Base-by-base conservation (phyloP, 2,329 filamentous ascomycete genomes). In the Truncatella angustata region DNA sequence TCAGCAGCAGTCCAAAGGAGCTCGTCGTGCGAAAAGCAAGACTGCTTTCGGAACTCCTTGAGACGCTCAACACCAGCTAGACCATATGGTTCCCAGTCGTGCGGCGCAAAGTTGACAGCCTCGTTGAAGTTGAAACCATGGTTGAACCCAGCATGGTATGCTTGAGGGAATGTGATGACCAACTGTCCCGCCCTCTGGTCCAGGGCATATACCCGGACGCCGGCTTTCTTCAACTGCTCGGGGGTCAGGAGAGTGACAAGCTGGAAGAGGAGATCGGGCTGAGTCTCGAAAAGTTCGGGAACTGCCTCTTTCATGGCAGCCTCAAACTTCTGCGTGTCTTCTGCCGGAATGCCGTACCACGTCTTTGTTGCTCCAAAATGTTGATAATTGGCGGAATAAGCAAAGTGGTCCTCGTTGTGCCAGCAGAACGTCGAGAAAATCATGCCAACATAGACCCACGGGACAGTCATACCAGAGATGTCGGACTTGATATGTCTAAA, bases 81-180 rank as follows among this genome's bases (percentile, higher is more conserved):
- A 2, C 94, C 94, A 65, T 86, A 95, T 0, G 91, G 91, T 64
- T 99, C 94, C 94, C 94, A 99, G 62, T 99, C 94, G 24, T 78
- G 80, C 0, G 94, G 94, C 0, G 94, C 94, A 71, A 99, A 99
- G 66, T 99, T 99, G 60, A 99, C 94, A 4, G 94, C 94, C 69
- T 99, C 94, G 61, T 99, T 99, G 71, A 97, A 96, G 66, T 99
- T 99, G 76, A 99, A 99, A 0, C 89, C 94, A 63, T 99, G 94
- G 63, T 99, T 99, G 73, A 99, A 99, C 0, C 94, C 94, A 5
- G 94, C 93, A 67, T 99, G 94, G 62, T 97, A 99, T 0, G 94
- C 94, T 67, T 96, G 90, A 0, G 94, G 94, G 62, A 97, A 99
- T 0, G 94, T 99, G 57, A 99, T 86, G 57, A 99, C 92, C 58